phyloP scores from a whole-genome alignment of 805 yeast genomes.

The Naumovozyma dairenensis region DNA sequence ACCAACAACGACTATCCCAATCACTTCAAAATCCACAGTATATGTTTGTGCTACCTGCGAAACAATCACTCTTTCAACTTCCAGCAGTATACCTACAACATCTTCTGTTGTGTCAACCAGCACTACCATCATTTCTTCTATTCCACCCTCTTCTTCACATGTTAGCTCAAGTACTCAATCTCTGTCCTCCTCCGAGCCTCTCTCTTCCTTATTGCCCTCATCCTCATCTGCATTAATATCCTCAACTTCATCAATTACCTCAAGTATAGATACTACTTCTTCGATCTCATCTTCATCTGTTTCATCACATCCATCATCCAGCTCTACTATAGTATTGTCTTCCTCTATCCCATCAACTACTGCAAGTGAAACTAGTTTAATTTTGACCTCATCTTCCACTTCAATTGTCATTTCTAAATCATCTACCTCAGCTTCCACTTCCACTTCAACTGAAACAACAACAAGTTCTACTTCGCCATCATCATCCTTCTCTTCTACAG shows the following conservation, averaged over 20 bases:
- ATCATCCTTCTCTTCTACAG: background rate
- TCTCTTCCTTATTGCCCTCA: background rate
- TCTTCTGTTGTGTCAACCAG: background rate
- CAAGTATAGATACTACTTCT: background rate
- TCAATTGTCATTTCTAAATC: background rate
- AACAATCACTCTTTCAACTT: conserved; percentile 1
- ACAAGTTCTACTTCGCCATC: background rate
- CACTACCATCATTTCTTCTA: background rate
- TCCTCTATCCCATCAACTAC: conserved; percentile 1
- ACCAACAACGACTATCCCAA: background rate
- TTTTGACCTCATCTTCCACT: background rate
- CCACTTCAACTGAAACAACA: background rate
- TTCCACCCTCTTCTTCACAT: background rate
- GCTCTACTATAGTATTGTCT: background rate
- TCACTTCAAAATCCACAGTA: background rate
- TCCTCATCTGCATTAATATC: background rate
- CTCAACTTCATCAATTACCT: background rate
- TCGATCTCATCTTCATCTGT: background rate
- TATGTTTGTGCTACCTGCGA: conserved; percentile 3
- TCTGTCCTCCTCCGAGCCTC: conserved; percentile 1
- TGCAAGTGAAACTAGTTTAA: background rate
- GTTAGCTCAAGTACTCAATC: background rate
- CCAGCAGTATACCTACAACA: background rate
- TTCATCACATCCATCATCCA: background rate
- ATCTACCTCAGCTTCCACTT: background rate